Evolutionary conservation across 345 rosid species (phyloP), one percentile per base, ranked within the genome.

Genomic region (Brassica carinata): DNA sequence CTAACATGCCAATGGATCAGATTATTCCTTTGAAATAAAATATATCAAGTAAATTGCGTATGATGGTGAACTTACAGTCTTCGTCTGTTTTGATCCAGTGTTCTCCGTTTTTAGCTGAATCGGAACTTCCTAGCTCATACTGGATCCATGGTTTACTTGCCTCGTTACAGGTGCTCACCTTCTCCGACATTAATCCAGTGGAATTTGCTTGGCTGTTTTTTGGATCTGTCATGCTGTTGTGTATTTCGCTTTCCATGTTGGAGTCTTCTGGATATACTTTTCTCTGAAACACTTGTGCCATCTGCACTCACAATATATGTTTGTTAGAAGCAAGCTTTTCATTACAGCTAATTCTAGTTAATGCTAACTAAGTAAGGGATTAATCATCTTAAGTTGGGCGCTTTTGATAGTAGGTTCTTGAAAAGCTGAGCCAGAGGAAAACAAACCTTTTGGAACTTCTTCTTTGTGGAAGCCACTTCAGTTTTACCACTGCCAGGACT

Each of bases 51-150:
- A 23, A 64, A 59, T 58, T 74, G 36, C n/a, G 33, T 65, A 64
- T 58, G 51, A 55, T 74, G 69, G 55, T 57, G 68, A 67, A 92
- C 98, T 94, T 89, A 92, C 97, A 94, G 77, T 94, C 92, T 80
- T 89, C 90, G 80, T 94, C 97, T 79, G 97, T 90, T 84, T 88
- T 91, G 89, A 94, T 92, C 97, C 97, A 94, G 87, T 88, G 88
- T 86, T 87, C 97, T 69, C 85, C 76, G 48, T 82, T 84, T 71
- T 74, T 84, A 38, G 80, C 79, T 79, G 89, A 79, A 61, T 69
- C 66, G 51, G 71, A 83, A 80, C 80, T 81, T 14, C 58, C 72
- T 67, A 81, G 80, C 53, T 75, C 81, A 73, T 82, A 65, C 19
- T 77, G 85, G 77, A 69, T 84, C 72, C 79, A 82, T 81, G 82